Percentiles rank a stretch among this genome's conserved stretches.
phyloP scores from a whole-genome alignment of 2,329 filamentous ascomycete species.

The Basipetospora chlamydospora region DNA sequence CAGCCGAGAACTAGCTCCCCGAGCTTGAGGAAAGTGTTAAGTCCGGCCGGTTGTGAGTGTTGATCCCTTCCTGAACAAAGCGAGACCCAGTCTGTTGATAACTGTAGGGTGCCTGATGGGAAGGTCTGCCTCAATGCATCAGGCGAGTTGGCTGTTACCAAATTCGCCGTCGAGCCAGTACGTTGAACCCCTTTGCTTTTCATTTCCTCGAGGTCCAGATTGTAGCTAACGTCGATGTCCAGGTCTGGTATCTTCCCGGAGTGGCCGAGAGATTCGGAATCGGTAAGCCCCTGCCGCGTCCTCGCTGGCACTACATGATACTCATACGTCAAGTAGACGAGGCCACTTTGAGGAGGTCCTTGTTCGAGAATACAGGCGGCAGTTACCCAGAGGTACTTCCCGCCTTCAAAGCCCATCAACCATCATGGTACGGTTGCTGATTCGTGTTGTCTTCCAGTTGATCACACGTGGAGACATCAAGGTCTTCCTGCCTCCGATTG shows the following conservation, averaged over 20 bases:
- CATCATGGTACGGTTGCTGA: too few relatives aligned
- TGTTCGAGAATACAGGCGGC: constrained; percentile 92
- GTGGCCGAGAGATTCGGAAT: constrained; percentile 91
- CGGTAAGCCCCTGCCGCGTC: constrained; percentile 27
- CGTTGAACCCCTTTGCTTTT: constrained; percentile 16
- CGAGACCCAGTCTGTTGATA: neutral
- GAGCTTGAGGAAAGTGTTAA: constrained; percentile 83
- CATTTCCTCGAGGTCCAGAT: neutral
- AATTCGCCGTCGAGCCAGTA: constrained; percentile 90
- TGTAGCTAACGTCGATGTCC: constrained; percentile 3
- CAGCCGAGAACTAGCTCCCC: constrained; percentile 42
- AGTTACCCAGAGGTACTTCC: constrained; percentile 67
- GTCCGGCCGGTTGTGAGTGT: constrained; percentile 52
- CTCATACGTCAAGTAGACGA: constrained; percentile 46
- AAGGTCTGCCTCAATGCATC: constrained; percentile 77
- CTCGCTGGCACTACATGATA: neutral
- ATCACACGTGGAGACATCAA: constrained; percentile 94
- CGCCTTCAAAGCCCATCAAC: neutral
- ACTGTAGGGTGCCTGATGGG: constrained; percentile 50
- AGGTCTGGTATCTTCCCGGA: constrained; percentile 69
- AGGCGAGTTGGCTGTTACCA: constrained; percentile 86
- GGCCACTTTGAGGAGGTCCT: constrained; percentile 64
- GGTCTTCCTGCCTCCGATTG: constrained; percentile 88
- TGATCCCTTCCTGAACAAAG: neutral
- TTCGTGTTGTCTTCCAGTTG: constrained; percentile 28